These are phyloP conservation scores for Pseudogymnoascus sp. DNA, from an alignment of 2,329 filamentous ascomycete species.

Conservation along the genomic window DNA sequence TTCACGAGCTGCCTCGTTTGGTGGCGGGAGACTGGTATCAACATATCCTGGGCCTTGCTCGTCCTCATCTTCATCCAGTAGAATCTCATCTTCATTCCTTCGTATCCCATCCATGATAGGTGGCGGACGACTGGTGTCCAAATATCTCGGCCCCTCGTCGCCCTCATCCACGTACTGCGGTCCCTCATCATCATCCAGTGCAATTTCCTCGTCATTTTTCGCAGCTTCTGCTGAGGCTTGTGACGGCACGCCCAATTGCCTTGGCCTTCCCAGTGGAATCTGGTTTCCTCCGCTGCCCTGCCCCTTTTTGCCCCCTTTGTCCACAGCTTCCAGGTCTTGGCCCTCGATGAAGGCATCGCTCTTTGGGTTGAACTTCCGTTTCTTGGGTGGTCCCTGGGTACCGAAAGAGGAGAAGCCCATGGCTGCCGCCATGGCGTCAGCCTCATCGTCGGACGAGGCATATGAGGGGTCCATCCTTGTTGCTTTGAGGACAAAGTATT, in stretches of 20 bases:
- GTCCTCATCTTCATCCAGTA: slow-evolving; percentile 34
- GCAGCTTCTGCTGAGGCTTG: background rate
- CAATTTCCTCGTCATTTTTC: slow-evolving; percentile 21
- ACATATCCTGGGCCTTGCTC: slow-evolving; percentile 12
- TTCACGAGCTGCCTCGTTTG: slow-evolving; percentile 16
- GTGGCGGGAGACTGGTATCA: slow-evolving; percentile 10
- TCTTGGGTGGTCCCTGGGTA: slow-evolving; percentile 48
- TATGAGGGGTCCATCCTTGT: background rate
- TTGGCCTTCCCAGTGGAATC: slow-evolving; percentile 25
- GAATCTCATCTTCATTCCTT: slow-evolving; percentile 40
- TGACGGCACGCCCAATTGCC: slow-evolving; percentile 19
- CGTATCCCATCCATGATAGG: slow-evolving; percentile 19
- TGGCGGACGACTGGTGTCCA: slow-evolving; percentile 22
- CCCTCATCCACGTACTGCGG: slow-evolving; percentile 10
- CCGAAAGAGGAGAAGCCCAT: slow-evolving; percentile 74
- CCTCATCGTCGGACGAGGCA: slow-evolving; percentile 26
- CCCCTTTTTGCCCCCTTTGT: slow-evolving; percentile 28
- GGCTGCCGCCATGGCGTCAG: slow-evolving; percentile 53
- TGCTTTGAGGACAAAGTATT: background rate
- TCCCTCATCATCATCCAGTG: slow-evolving; percentile 18
- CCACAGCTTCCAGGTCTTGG: slow-evolving; percentile 25
- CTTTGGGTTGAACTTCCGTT: slow-evolving; percentile 57
- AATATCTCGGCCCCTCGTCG: slow-evolving; percentile 17
- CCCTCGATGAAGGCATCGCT: slow-evolving; percentile 43
- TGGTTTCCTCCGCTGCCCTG: slow-evolving; percentile 27